Evolutionary conservation across 2,329 filamentous ascomycete genomes (phyloP).

Genomic region (Aureobasidium sp.): DNA sequence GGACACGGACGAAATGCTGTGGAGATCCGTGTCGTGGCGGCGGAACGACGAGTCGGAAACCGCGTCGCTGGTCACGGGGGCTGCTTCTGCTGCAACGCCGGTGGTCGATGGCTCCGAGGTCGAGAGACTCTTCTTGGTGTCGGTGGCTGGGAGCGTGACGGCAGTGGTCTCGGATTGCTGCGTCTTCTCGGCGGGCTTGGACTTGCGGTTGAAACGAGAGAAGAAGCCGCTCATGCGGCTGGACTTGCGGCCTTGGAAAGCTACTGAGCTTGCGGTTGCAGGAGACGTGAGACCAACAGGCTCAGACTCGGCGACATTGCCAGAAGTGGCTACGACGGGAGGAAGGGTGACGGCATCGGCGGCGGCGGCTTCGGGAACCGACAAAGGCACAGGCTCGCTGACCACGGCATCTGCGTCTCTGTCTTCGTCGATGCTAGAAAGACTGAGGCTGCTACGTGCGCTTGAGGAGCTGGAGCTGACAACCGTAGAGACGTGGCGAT

Average conservation of each 20-base stretch:
- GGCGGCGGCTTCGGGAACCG: not conserved
- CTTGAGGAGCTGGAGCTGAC: conserved; percentile 17
- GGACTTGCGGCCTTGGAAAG: conserved; percentile 20
- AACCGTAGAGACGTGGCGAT: conserved; percentile 25
- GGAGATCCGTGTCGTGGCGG: conserved; percentile 11
- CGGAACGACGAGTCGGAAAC: conserved; percentile 9
- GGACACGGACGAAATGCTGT: conserved; percentile 7
- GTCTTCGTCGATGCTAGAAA: conserved; percentile 16
- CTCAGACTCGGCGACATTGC: not conserved
- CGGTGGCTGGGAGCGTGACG: conserved; percentile 45
- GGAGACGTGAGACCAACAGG: conserved; percentile 4
- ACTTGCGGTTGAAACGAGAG: conserved; percentile 31
- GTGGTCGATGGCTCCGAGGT: conserved; percentile 12
- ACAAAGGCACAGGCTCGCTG: not conserved
- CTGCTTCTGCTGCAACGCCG: conserved; percentile 10
- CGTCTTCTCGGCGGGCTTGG: conserved; percentile 21
- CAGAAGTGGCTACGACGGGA: not conserved
- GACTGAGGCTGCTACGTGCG: not conserved
- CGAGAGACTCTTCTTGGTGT: conserved; percentile 37
- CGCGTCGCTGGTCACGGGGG: conserved; percentile 1
- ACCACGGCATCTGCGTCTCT: not conserved
- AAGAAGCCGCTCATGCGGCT: conserved; percentile 27
- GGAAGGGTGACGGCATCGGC: not conserved
- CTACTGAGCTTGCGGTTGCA: not conserved
- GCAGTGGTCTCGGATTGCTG: conserved; percentile 20